These are phyloP conservation scores for Lactarius trivialis DNA, from an alignment of 768 basidiomycete species.

Conservation along the genomic window DNA sequence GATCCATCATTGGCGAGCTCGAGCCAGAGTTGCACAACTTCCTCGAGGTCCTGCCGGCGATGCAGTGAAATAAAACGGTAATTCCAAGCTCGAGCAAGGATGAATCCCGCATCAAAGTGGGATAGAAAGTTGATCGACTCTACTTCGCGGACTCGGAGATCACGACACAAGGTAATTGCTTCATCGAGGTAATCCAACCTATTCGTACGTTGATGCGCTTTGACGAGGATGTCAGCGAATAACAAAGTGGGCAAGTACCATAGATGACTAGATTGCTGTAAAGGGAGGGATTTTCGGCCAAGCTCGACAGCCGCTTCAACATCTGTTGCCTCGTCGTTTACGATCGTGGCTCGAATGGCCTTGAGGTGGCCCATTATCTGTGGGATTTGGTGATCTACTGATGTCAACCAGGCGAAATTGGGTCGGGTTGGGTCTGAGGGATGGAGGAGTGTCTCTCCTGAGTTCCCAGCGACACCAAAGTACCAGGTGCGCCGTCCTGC, in stretches of 20 bases:
- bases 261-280: not conserved
- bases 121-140: not conserved
- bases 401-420: too few relatives aligned
- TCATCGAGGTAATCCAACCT: not conserved
- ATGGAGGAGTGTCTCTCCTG: too few relatives aligned
- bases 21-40: not conserved
- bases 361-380: not conserved
- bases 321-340: not conserved
- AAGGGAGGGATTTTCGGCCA: not conserved
- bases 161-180: not conserved
- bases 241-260: not conserved
- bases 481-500: too few relatives aligned
- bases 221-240: not conserved
- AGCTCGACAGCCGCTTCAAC: not conserved
- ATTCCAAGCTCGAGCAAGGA: not conserved
- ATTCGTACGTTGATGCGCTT: not conserved
- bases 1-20: not conserved
- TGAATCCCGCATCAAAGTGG: rapidly evolving
- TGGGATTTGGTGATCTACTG: not conserved
- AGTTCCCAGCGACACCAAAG: too few relatives aligned
- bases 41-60: not conserved
- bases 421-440: too few relatives aligned
- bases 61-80: too few relatives aligned
- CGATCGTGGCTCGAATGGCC: not conserved
- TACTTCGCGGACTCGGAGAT: not conserved